Evolutionary conservation across 257 asterid genomes (phyloP).

Genomic region (Ajuga chamaepitys): DNA sequence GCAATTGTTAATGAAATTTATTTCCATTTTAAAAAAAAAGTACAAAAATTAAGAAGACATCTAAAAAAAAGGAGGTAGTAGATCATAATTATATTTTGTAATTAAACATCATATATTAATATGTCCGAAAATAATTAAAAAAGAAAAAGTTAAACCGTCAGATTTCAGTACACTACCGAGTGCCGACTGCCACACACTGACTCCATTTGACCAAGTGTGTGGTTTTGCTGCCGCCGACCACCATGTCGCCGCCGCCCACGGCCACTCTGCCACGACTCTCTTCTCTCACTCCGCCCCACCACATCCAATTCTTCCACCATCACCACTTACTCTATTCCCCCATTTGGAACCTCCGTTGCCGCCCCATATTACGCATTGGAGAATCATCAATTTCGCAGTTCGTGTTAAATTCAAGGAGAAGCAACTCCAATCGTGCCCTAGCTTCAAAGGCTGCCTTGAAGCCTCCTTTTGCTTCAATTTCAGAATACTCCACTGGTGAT

Average conservation of each 20-base stretch:
- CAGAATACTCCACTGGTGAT: slow-evolving; percentile 36
- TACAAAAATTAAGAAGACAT: too few relatives aligned
- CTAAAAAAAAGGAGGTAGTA: too few relatives aligned
- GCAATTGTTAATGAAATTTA: too few relatives aligned
- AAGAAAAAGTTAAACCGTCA: neutral
- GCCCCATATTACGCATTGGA: neutral
- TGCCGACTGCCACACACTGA: slow-evolving; percentile 16
- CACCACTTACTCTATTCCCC: slow-evolving; percentile 14
- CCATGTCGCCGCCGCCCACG: slow-evolving; percentile 35
- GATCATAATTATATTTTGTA: too few relatives aligned
- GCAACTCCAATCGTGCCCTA: slow-evolving; percentile 5
- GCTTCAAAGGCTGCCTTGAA: slow-evolving; percentile 25
- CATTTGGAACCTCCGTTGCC: neutral
- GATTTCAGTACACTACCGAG: neutral
- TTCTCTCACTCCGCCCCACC: slow-evolving; percentile 14
- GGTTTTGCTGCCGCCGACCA: slow-evolving; percentile 18
- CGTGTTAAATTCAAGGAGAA: slow-evolving; percentile 4
- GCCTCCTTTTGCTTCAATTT: slow-evolving; percentile 39
- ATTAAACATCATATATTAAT: neutral
- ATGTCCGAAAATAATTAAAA: neutral
- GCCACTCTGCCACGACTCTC: slow-evolving; percentile 29
- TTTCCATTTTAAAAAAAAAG: too few relatives aligned
- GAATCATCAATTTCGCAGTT: slow-evolving; percentile 15
- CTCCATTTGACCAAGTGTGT: slow-evolving; percentile 14
- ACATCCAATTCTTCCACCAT: slow-evolving; percentile 17